Evolutionary conservation across 768 basidiomycete species (phyloP).

Genomic region (Fomitopsis pulvina): DNA sequence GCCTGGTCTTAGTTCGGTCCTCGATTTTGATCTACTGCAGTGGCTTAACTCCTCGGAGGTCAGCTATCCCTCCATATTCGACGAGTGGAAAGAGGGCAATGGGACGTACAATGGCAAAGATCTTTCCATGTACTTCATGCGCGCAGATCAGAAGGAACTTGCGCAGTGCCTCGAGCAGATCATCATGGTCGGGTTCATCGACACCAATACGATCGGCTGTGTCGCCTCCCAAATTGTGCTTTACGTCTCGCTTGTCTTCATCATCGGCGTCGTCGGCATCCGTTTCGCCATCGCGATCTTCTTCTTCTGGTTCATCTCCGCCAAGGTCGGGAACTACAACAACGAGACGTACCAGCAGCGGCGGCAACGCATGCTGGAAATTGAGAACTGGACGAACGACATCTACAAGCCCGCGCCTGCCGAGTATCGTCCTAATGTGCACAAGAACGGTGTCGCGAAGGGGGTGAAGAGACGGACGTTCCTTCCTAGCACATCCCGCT

Average conservation of each 20-base stretch:
- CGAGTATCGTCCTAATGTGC: slow-evolving; percentile 83
- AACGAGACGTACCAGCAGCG: slow-evolving; percentile 89
- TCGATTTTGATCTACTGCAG: slow-evolving; percentile 80
- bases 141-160: slow-evolving; percentile 57
- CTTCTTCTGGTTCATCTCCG: slow-evolving; percentile 98
- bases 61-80: slow-evolving; percentile 77
- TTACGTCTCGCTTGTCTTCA: slow-evolving; percentile 93
- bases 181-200: slow-evolving; percentile 87
- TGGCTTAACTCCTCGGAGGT: slow-evolving; percentile 83
- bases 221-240: slow-evolving; percentile 94
- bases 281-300: slow-evolving; percentile 95
- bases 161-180: slow-evolving; percentile 85
- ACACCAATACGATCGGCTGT: slow-evolving; percentile 91
- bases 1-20: slow-evolving; percentile 55
- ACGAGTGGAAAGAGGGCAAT: slow-evolving; percentile 62
- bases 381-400: slow-evolving; percentile 95
- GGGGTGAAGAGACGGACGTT: slow-evolving; percentile 47
- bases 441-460: slow-evolving; percentile 62
- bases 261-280: slow-evolving; percentile 92
- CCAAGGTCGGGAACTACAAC: slow-evolving; percentile 89
- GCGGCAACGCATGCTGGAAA: slow-evolving; percentile 82
- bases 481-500: slow-evolving; percentile 64
- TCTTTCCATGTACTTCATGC: slow-evolving; percentile 78
- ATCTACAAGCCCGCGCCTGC: slow-evolving; percentile 93
- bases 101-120: slow-evolving; percentile 78